phyloP scores from a whole-genome alignment of 177 flowering plant genomes.

The Vitis hybrid region DNA sequence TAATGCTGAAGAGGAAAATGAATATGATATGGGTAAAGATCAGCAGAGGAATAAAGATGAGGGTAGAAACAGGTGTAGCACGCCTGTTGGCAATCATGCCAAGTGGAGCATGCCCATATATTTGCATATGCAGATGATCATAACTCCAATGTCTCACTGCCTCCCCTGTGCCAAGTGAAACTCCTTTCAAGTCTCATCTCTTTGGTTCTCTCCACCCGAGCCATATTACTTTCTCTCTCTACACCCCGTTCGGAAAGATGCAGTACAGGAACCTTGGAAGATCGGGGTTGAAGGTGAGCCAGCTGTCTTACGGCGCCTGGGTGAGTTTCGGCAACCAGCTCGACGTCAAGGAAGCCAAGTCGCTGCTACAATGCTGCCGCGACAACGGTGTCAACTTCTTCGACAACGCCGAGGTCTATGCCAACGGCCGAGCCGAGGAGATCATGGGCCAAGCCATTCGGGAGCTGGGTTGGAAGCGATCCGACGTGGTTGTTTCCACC shows the following conservation, averaged over 20 bases:
- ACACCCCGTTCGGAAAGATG: slow-evolving; percentile 33
- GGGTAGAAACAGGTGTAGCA: too few relatives aligned
- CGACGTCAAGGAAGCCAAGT: slow-evolving; percentile 91
- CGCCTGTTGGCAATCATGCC: too few relatives aligned
- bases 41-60: too few relatives aligned
- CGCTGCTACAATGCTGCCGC: slow-evolving; percentile 82
- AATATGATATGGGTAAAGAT: too few relatives aligned
- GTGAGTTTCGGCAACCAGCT: slow-evolving; percentile 97
- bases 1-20: too few relatives aligned
- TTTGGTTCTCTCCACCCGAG: background rate
- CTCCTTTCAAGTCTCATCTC: background rate
- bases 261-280: slow-evolving; percentile 89
- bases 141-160: too few relatives aligned
- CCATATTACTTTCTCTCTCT: slow-evolving; percentile 1
- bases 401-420: slow-evolving; percentile 99
- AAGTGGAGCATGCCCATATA: too few relatives aligned
- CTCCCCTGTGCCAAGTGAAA: too few relatives aligned
- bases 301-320: slow-evolving; percentile 94
- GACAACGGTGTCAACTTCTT: slow-evolving; percentile 97
- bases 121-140: too few relatives aligned
- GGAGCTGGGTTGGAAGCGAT: slow-evolving; percentile 92
- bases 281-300: slow-evolving; percentile 90
- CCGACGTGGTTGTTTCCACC: slow-evolving; percentile 89
- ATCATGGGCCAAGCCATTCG: slow-evolving; percentile 99
- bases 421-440: slow-evolving; percentile 97